phyloP scores from a whole-genome alignment of 371 early-diverging fungal species.

The Parasitella parasitica region DNA sequence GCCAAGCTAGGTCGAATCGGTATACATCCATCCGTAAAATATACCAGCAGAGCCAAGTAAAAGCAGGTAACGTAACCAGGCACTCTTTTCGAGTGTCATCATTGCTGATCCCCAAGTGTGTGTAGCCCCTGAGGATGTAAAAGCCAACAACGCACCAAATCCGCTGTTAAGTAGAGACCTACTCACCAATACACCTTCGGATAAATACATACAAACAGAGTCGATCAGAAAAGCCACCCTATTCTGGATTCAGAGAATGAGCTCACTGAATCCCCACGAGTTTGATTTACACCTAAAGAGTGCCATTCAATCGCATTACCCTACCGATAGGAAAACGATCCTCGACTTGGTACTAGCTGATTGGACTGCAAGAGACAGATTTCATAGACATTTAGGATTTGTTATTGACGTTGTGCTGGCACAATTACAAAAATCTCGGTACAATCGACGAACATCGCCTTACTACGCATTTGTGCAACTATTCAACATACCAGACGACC shows the following conservation, averaged over 20 bases:
- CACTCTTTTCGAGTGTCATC: too few species aligned
- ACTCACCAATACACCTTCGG: slow-evolving; percentile 9
- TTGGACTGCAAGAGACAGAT: slow-evolving; percentile 36
- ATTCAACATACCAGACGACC: slow-evolving; percentile 22
- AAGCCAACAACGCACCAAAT: not conserved
- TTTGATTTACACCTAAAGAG: slow-evolving; percentile 27
- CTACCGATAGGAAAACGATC: slow-evolving; percentile 30
- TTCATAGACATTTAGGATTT: slow-evolving; percentile 14
- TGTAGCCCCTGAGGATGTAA: not conserved
- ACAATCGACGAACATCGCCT: slow-evolving; percentile 31
- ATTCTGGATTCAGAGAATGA: slow-evolving; percentile 26
- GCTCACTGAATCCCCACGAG: slow-evolving; percentile 6
- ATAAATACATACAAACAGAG: slow-evolving; percentile 14
- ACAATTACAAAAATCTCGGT: slow-evolving; percentile 11
- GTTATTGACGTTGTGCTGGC: slow-evolving; percentile 22
- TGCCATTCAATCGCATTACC: slow-evolving; percentile 26
- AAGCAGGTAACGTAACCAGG: slow-evolving; percentile 1
- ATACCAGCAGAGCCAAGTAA: not conserved
- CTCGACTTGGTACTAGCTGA: slow-evolving; percentile 34
- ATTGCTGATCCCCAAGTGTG: too few species aligned
- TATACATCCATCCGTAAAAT: not conserved
- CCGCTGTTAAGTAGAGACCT: slow-evolving; percentile 5
- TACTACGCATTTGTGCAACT: slow-evolving; percentile 40
- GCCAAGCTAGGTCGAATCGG: not conserved
- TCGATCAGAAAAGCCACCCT: slow-evolving; percentile 10